These are phyloP conservation scores for Erysimum cheiri DNA, from an alignment of 441 rosid genomes.

Conservation along the genomic window DNA sequence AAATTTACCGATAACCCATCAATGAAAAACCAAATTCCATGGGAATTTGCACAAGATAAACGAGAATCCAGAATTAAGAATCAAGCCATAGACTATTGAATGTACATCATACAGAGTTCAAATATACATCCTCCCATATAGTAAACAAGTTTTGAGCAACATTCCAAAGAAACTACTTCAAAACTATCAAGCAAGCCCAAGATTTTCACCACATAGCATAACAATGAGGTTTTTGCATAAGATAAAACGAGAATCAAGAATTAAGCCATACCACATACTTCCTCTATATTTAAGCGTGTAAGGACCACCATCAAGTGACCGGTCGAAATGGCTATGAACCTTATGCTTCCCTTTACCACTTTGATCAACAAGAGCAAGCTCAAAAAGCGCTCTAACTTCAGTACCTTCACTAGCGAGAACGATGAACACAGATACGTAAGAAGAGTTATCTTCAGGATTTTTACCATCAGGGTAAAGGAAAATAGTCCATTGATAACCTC, in stretches of 20 bases:
- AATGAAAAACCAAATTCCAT: neutral
- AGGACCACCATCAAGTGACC: constrained; percentile 2
- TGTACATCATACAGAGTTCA: no score
- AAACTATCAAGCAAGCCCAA: no score
- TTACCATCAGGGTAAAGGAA: constrained; percentile 6
- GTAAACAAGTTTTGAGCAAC: no score
- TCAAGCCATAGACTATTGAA: neutral
- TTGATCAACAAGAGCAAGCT: constrained; percentile 15
- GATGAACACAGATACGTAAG: constrained; percentile 9
- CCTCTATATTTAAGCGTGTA: constrained; percentile 10
- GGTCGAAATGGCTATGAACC: constrained; percentile 7
- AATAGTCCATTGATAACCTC: constrained; percentile 9
- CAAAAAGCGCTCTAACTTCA: constrained; percentile 6
- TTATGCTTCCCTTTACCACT: constrained; percentile 19
- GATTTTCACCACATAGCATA: no score
- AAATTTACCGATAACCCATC: neutral
- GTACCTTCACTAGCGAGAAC: constrained; percentile 3
- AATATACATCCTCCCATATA: no score
- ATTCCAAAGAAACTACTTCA: no score
- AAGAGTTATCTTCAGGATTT: neutral
- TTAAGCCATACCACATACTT: constrained; percentile 4
- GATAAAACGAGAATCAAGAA: neutral
- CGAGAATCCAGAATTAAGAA: neutral
- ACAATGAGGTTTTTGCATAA: no score
- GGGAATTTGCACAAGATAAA: neutral